A percentile compares a stretch with the other conserved stretches of the same genome.
Conservation (phyloP, 1,139 yeast genomes). For the Candida mesenterica region DNA sequence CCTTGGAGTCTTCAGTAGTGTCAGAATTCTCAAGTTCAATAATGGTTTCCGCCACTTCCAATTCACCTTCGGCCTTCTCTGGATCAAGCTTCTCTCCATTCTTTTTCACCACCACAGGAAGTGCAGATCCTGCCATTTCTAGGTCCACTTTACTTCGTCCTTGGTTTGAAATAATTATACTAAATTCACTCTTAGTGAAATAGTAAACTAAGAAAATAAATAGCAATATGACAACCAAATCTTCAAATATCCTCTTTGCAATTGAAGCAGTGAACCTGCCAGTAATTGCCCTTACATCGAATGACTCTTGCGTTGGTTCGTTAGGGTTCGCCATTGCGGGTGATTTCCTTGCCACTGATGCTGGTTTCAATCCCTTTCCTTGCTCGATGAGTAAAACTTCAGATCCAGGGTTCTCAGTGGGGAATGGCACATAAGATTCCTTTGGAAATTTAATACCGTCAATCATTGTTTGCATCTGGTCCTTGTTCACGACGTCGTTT, state of each 20-base stretch:
- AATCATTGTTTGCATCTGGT: constrained; percentile 21
- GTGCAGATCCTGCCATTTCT: constrained; percentile 4
- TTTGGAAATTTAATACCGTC: constrained; percentile 40
- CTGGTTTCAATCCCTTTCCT: constrained; percentile 3
- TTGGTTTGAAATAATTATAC: constrained; percentile 9
- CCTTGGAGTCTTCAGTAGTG: constrained; percentile 4
- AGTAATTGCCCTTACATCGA: constrained; percentile 4
- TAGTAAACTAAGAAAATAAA: constrained; percentile 11
- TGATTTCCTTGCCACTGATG: constrained; percentile 2
- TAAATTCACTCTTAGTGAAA: constrained; percentile 10
- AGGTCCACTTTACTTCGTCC: constrained; percentile 3
- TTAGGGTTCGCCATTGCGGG: background rate
- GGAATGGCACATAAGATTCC: constrained; percentile 5
- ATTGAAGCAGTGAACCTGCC: constrained; percentile 13
- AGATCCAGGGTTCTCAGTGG: constrained; percentile 10
- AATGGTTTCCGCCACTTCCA: constrained; percentile 13
- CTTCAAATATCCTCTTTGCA: constrained; percentile 31
- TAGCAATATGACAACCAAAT: constrained; percentile 24
- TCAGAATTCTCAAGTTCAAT: constrained; percentile 14
- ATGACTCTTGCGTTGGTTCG: constrained; percentile 2
- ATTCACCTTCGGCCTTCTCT: constrained; percentile 3
- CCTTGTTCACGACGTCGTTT: constrained; percentile 3
- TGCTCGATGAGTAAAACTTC: constrained; percentile 13
- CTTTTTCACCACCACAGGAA: constrained; percentile 6
- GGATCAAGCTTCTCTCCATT: background rate